Conservation (phyloP, 2,329 filamentous ascomycete species). For the Trichoderma gracile region DNA sequence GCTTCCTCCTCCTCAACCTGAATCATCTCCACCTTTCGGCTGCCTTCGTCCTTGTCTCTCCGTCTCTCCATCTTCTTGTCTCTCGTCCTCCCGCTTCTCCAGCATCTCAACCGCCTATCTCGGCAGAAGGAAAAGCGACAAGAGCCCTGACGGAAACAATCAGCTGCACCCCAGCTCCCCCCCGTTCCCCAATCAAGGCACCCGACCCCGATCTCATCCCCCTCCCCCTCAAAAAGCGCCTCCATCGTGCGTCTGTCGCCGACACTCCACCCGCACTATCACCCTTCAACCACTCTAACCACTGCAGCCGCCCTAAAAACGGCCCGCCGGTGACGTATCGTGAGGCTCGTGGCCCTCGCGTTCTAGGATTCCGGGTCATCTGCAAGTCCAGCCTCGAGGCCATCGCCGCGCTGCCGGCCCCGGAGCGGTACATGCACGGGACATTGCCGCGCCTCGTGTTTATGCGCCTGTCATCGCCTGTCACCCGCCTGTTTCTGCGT, state of each 20-base stretch:
- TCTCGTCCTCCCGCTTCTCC: conserved; percentile 12
- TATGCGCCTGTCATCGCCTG: too few relatives aligned
- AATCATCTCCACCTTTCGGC: conserved; percentile 10
- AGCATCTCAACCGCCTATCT: neutral
- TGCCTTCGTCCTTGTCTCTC: conserved; percentile 11
- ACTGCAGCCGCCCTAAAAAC: conserved; percentile 11
- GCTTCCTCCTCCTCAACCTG: neutral
- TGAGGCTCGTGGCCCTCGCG: conserved; percentile 22
- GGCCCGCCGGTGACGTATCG: conserved; percentile 26
- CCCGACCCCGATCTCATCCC: too few relatives aligned
- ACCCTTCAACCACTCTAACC: too few relatives aligned
- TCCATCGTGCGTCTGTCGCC: conserved; percentile 21
- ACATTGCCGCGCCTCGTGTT: conserved; percentile 8
- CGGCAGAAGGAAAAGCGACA: neutral
- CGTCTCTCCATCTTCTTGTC: neutral
- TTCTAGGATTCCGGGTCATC: conserved; percentile 26
- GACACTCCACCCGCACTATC: conserved; percentile 16
- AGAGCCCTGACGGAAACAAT: too few relatives aligned
- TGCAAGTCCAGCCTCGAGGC: conserved; percentile 20
- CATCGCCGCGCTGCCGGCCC: conserved; percentile 17
- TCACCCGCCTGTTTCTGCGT: too few relatives aligned
- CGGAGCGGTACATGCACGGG: conserved; percentile 10
- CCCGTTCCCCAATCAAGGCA: too few relatives aligned
- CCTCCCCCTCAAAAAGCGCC: conserved; percentile 1
- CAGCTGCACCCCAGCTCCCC: too few relatives aligned